Conservation (phyloP, 2,329 filamentous ascomycete species). For the Stenocarpella maydis region DNA sequence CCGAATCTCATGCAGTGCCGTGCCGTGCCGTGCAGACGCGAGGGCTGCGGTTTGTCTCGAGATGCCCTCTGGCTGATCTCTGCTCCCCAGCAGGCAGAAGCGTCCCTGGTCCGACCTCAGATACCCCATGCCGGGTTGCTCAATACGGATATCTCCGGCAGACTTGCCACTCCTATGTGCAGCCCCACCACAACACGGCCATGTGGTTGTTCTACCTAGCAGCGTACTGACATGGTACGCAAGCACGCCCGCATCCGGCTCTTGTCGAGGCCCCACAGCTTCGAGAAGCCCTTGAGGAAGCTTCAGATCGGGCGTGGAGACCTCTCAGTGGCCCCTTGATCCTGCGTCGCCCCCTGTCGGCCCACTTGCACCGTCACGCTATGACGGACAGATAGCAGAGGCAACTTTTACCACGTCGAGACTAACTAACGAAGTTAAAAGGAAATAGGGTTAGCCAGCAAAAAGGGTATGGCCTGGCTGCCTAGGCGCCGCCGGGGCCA, state of each 20-base stretch:
- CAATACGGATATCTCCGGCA: slow-evolving; percentile 18
- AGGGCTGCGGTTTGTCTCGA: background rate
- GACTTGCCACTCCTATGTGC: background rate
- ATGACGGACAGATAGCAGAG: slow-evolving; percentile 21
- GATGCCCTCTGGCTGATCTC: slow-evolving; percentile 21
- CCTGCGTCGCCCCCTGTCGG: slow-evolving; percentile 26
- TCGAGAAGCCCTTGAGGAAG: slow-evolving; percentile 6
- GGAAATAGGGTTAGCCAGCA: slow-evolving; percentile 7
- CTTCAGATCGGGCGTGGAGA: slow-evolving; percentile 9
- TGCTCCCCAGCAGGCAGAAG: slow-evolving; percentile 14
- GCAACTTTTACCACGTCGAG: background rate
- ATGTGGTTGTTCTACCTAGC: background rate
- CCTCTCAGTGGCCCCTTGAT: slow-evolving; percentile 1
- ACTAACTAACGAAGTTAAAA: slow-evolving; percentile 16
- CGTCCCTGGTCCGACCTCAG: slow-evolving; percentile 4
- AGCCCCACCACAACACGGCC: background rate
- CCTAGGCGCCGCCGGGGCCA: slow-evolving; percentile 6
- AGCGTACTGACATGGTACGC: background rate
- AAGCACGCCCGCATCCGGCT: slow-evolving; percentile 5
- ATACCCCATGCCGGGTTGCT: background rate
- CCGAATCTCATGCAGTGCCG: background rate
- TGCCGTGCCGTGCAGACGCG: background rate
- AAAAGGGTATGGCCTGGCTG: slow-evolving; percentile 10
- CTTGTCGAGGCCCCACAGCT: slow-evolving; percentile 14
- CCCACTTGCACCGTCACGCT: slow-evolving; percentile 17